Evolutionary conservation across 1,284 basidiomycete species (phyloP), one percentile per base, ranked within the genome.

Genomic region (Filobasidium uniguttulatum): DNA sequence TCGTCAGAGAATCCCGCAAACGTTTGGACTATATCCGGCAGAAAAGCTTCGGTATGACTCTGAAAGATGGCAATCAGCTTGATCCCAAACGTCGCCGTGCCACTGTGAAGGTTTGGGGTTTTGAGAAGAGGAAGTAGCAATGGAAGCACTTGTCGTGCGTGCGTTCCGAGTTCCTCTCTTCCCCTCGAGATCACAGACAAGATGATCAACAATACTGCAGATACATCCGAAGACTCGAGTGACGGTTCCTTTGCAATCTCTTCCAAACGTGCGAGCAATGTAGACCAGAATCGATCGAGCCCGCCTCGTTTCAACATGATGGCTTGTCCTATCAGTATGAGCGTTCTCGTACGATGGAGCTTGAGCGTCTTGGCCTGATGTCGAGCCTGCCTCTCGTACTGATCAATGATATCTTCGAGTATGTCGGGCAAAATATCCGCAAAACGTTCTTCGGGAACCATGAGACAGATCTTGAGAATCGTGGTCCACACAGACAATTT

Each of bases 61-160:
- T 52, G 50, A 28, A 50, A 55, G 7, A 33, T 43, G 2, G 53
- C 49, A 5, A 55, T 31, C 35, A 55, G 22, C 20, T 50, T 50
- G n/a, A 55, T 17, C 15, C 36, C 35, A 15, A 55, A 50, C 1
- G 46, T 31, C 10, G 48, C 33, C 12, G 50, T 44, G 5, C 41
- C 46, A 14, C 31, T 48, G 22, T 53, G 46, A 6, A 52, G 46
- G 4, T 23, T 20, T 2, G 45, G 3, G 1, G 45, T 26, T 20
- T 36, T 45, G 30, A 30, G 15, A 1, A 46, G 19, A 9, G 41
- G 28, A 7, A 34, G 45, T 2, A 52, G 26, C 15, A 52, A n/a
- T 22, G 50, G 50, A 9, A 52, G 25, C 9, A 52, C 5, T 22
- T 52, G 29, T 1, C 45, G 38, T 12, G 41, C 34, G n/a, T 44